Evolutionary conservation across 179 eudicot species (phyloP), one percentile per base, ranked within the genome.

Genomic region (Patellifolia procumbens): DNA sequence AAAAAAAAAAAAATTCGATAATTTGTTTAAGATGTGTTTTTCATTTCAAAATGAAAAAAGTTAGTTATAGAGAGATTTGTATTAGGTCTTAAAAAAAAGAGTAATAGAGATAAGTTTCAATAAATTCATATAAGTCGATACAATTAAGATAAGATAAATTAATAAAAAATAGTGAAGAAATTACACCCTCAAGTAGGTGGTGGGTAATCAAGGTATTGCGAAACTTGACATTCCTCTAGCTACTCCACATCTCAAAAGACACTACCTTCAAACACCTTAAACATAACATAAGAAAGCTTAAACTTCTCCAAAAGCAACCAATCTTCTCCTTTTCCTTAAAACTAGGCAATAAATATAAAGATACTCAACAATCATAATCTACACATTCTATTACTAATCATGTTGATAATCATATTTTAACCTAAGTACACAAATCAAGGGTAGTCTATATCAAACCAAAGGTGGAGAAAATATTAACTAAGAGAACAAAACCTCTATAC

Each of bases 401-500:
- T 78, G 55, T 62, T 72, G 22, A 78, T 72, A 17, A 61, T 51
- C 51, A 49, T 8, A 13, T 24, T 45, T 17, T 12, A 70, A 35
- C 80, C 75, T 52, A 12, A 70, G 46, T 46, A 61, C 15, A 22
- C 68, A 51, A 46, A 28, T 52, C 17, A 35, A 53, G 11, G n/a
- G 31, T 42, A 17, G 32, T 12, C 63, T 26, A 72, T 37, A 6
- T 42, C 63, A 39, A 61, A 60, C 28, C 17, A 59, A 26, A 59
- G 49, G 24, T 48, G 34, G 0, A 59, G 48, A 55, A 70, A 70
- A 51, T 35, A 37, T 12, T 42, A 13, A 68, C n/a, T n/a, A n/a
- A n/a, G n/a, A n/a, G 26, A 46, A 13, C 3, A 48, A 69, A 28
- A 46, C 59, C 59, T 63, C 64, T 78, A 72, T 78, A 78, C 81